Percentiles rank a stretch among this genome's conserved stretches.
phyloP scores from a whole-genome alignment of 257 asterid species.

The Salvia hispanica region DNA sequence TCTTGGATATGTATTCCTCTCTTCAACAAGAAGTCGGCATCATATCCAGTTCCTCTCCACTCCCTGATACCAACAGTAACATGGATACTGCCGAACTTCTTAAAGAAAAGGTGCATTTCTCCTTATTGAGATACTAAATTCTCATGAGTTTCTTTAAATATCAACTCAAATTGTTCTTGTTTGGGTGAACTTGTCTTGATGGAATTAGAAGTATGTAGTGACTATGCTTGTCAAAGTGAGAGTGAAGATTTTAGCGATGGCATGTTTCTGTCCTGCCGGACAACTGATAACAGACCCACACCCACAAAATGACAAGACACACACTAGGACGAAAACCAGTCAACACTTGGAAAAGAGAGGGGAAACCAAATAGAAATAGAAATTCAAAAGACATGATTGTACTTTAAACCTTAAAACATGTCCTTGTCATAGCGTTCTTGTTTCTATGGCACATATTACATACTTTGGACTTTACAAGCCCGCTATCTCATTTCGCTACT shows the following conservation, averaged over 20 bases:
- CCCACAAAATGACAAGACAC: background rate
- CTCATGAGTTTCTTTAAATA: background rate
- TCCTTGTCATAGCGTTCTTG: constrained; percentile 3
- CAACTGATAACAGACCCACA: background rate
- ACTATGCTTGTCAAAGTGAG: background rate
- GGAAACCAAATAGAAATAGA: background rate
- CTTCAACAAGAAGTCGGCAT: constrained; percentile 68
- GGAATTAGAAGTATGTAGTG: background rate
- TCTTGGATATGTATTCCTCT: constrained; percentile 73
- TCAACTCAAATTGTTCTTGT: background rate
- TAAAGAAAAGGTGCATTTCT: constrained; percentile 76
- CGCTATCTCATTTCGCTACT: background rate
- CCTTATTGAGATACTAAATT: background rate
- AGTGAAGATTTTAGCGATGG: background rate
- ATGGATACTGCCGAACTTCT: constrained; percentile 80
- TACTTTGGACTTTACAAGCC: background rate
- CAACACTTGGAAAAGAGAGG: constrained; percentile 9
- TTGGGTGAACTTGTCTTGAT: constrained; percentile 1
- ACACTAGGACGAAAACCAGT: background rate
- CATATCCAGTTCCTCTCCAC: constrained; percentile 51
- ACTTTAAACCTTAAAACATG: background rate
- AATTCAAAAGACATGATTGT: background rate
- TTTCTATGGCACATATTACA: background rate
- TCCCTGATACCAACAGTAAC: constrained; percentile 53
- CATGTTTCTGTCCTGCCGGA: background rate